phyloP scores from a whole-genome alignment of 164 flowering plant genomes.

The Warburgia ugandensis region DNA sequence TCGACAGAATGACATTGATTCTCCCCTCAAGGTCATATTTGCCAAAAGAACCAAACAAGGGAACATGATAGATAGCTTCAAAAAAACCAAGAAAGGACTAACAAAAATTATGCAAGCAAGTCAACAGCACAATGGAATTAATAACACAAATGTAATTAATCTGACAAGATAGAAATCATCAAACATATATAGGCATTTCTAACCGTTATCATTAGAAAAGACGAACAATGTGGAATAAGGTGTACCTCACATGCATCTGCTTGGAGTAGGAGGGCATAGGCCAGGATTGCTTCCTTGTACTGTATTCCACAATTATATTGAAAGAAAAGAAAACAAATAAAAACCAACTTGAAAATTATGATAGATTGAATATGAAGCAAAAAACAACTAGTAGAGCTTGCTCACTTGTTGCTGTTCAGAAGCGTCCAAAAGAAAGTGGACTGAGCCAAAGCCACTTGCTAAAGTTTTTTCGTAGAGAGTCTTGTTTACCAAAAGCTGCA shows the following conservation, averaged over 20 bases:
- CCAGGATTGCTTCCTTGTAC: slow-evolving; percentile 93
- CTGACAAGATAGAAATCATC: too few relatives aligned
- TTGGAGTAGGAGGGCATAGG: slow-evolving; percentile 68
- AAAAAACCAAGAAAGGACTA: too few relatives aligned
- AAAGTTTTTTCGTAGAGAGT: slow-evolving; percentile 91
- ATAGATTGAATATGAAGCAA: neutral
- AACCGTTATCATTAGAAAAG: too few relatives aligned
- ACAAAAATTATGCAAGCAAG: too few relatives aligned
- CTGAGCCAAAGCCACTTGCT: slow-evolving; percentile 94
- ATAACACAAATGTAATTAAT: too few relatives aligned
- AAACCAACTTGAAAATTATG: neutral
- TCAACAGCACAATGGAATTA: too few relatives aligned
- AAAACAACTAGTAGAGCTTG: neutral
- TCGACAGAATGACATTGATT: too few relatives aligned
- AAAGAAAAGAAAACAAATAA: neutral
- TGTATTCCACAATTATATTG: slow-evolving; percentile 24
- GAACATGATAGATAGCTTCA: too few relatives aligned
- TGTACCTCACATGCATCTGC: slow-evolving; percentile 47
- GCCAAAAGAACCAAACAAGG: too few relatives aligned
- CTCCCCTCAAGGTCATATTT: too few relatives aligned
- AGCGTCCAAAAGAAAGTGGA: slow-evolving; percentile 93
- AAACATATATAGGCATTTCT: too few relatives aligned
- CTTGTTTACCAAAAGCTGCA: slow-evolving; percentile 84
- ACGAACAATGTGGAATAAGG: too few relatives aligned
- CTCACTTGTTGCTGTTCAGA: slow-evolving; percentile 96